These are phyloP conservation scores for Leccinum imitatum DNA, from an alignment of 768 basidiomycete genomes.

Conservation along the genomic window DNA sequence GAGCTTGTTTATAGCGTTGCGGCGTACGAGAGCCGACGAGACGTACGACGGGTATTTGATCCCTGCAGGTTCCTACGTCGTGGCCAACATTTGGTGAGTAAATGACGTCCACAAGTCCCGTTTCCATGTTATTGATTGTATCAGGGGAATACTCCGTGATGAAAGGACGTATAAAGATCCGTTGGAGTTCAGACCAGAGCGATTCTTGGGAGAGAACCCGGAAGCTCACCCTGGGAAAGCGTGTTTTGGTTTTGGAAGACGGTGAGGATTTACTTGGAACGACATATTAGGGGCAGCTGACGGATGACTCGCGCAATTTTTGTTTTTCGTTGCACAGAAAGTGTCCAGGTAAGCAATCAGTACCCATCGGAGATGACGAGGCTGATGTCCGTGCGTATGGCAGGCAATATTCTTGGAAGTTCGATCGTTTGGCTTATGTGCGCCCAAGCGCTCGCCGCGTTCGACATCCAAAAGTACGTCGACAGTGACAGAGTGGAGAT, in stretches of 20 bases:
- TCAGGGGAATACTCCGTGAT: slow-evolving; percentile 23
- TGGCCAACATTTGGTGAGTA: slow-evolving; percentile 21
- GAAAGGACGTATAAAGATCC: slow-evolving; percentile 18
- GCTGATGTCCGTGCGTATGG: no score
- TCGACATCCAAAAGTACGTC: slow-evolving; percentile 41
- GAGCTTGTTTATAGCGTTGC: slow-evolving; percentile 2
- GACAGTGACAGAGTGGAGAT: slow-evolving; percentile 40
- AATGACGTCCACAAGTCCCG: neutral
- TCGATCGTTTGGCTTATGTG: neutral
- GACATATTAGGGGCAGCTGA: neutral
- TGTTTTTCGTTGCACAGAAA: neutral
- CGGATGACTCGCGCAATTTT: no score
- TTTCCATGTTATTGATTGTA: neutral
- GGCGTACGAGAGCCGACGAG: slow-evolving; percentile 11
- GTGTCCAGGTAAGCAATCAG: slow-evolving; percentile 12
- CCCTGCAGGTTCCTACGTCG: slow-evolving; percentile 15
- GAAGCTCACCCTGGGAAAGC: slow-evolving; percentile 15
- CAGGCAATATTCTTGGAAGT: neutral
- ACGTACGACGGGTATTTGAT: slow-evolving; percentile 24
- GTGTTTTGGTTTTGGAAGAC: slow-evolving; percentile 21
- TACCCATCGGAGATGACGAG: neutral
- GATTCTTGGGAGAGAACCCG: slow-evolving; percentile 19
- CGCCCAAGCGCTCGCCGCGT: slow-evolving; percentile 41
- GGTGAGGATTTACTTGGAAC: slow-evolving; percentile 1
- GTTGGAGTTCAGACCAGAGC: slow-evolving; percentile 23